Evolutionary conservation across 495 filamentous ascomycete genomes (phyloP), one percentile per base, ranked within the genome.

Genomic region (Xylaria intraflava): DNA sequence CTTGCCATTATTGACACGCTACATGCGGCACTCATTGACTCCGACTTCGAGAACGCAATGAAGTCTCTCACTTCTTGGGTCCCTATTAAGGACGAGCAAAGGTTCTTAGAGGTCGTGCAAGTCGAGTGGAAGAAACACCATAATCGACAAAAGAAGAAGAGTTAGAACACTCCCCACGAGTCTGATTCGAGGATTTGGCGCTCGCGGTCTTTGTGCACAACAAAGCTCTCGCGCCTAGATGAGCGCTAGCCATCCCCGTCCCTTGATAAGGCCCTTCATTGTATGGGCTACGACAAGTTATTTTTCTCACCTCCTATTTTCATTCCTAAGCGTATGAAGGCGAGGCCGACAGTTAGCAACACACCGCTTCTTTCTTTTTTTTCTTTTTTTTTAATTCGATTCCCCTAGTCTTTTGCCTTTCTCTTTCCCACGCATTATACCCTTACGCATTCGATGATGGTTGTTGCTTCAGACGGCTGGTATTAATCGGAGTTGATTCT

Each of bases 21-120:
- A 66, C 82, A 89, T 23, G 88, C 95, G 33, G 90, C 96, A 48
- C 75, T 98, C 17, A 78, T 99, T 1, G 90, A 95, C 57, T 88
- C 87, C 5, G 93, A 97, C 61, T 99, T 99, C 62, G 93, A 99
- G 69, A 94, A 95, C 61, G 85, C 86, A 12, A 99, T 99, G 93
- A 96, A 96, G 70, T 87, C 93, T 23, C 79, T 99, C 54, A 99
- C 93, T 35, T 89, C 87, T 51, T 96, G 89, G 86, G 84, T 99
- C 33, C 94, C 94, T 11, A 86, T 99, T 60, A 88, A 87, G 70
- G 94, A 97, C 56, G 88, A 94, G 67, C 93, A 99, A 64, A 66
- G 95, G 31, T 78, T 99, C 59, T 95, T 99, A 89, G 84, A 86
- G 55, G 91, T 99, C 19, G 83, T 89, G n/a, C 84, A 88, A 64